Evolutionary conservation across 2,329 filamentous ascomycete genomes (phyloP), one percentile per base, ranked within the genome.

Genomic region (Dothistroma pini): DNA sequence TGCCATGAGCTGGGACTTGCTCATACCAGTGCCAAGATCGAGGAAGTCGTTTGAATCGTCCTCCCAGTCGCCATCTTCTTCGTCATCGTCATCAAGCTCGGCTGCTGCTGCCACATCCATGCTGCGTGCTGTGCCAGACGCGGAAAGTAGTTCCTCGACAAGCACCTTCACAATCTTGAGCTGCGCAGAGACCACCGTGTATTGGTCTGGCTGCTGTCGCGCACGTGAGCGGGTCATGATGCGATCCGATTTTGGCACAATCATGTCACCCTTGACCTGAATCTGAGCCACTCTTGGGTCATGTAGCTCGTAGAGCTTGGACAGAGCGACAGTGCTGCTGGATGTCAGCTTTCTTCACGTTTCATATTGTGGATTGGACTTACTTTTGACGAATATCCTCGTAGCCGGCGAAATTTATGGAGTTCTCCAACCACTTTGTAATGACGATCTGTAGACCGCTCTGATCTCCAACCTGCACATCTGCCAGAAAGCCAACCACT

Each of bases 81-180:
- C 89, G 44, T 87, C 87, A 25, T 88, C 86, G 57, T 86, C 89
- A 32, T 86, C 81, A 11, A 81, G 81, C 1, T 84, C 80, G 0
- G 85, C 85, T 0, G 85, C 83, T 0, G 86, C 87, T 0, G 85
- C 84, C 2, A 81, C 78, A 48, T 85, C 84, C 0, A 87, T 49
- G 25, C 58, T 44, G 22, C 60, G 64, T 7, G 60, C 59, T 19
- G 65, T 77, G 25, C 90, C 91, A 4, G 90, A 88, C 1, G 92
- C 91, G 0, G 90, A 91, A 6, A 90, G 81, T 2, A 99, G 85
- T 77, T 99, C 95, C 72, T 96, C 91, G 52, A 97, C 89, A 9
- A 99, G 85, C 4, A 97, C 89, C 80, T 99, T 99, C 76, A 97
- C 79, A 63, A 99, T 97, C 79, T 99, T 99, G 72, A 99, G 83